Conservation (phyloP, 148 eudicot species). For the Rhododendron molle region DNA sequence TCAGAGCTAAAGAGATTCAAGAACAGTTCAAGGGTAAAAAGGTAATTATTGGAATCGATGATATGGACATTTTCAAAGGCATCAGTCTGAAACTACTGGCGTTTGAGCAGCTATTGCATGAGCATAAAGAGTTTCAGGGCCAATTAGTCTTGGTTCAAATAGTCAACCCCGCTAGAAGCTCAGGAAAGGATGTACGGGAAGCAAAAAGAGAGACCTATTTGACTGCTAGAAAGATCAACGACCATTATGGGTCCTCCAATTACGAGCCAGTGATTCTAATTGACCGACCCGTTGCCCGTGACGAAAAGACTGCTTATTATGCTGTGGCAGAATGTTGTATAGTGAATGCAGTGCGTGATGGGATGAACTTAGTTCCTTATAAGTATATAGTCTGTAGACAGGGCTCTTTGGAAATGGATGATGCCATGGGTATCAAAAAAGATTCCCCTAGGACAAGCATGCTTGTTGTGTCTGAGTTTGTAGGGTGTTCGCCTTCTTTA, state of each 20-base stretch:
- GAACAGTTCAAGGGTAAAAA: constrained; percentile 51
- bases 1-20: constrained; percentile 47
- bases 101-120: constrained; percentile 55
- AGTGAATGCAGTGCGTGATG: constrained; percentile 75
- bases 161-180: constrained; percentile 67
- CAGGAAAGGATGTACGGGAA: constrained; percentile 65
- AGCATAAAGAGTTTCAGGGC: constrained; percentile 42
- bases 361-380: constrained; percentile 72
- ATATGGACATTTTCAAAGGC: constrained; percentile 79
- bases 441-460: constrained; percentile 55
- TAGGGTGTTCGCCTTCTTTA: constrained; percentile 73
- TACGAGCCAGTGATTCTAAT: constrained; percentile 61
- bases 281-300: constrained; percentile 60
- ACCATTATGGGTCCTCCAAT: constrained; percentile 37
- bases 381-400: constrained; percentile 68
- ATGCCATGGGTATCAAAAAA: constrained; percentile 30
- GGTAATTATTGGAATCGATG: constrained; percentile 64
- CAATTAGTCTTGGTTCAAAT: constrained; percentile 63
- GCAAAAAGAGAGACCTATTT: constrained; percentile 47
- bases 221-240: constrained; percentile 49
- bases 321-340: constrained; percentile 69
- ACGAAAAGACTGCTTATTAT: constrained; percentile 68
- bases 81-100: constrained; percentile 63
- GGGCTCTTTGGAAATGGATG: constrained; percentile 38
- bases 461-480: constrained; percentile 70